These are phyloP conservation scores for Uronychia binucleata DNA, from an alignment of 73 alveolate genomes.

Conservation along the genomic window DNA sequence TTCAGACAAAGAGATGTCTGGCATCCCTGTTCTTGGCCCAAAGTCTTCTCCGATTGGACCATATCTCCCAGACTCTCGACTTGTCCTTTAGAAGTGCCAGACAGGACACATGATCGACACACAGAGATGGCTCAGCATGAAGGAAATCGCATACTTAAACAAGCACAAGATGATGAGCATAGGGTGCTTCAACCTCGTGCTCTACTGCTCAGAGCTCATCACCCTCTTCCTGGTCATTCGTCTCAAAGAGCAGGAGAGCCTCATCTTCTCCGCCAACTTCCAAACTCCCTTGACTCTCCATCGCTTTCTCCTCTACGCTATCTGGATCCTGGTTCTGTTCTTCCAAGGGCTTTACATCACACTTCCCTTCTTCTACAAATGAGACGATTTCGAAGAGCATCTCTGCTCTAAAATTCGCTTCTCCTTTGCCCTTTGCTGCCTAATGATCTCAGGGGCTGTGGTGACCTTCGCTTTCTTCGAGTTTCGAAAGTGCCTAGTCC, in stretches of 20 bases:
- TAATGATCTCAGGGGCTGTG: not conserved
- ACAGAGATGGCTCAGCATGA: not conserved
- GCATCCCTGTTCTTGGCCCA: too few relatives aligned
- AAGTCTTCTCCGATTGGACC: too few relatives aligned
- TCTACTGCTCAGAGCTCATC: not conserved
- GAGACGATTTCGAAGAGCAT: slow-evolving; percentile 5
- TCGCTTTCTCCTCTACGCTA: not conserved
- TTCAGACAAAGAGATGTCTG: too few relatives aligned
- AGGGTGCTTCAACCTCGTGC: not conserved
- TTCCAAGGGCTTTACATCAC: slow-evolving; percentile 6
- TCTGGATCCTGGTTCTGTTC: slow-evolving; percentile 9
- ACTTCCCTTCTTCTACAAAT: slow-evolving; percentile 6
- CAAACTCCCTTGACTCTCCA: slow-evolving; percentile 10
- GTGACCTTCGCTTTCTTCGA: not conserved
- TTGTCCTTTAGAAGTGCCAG: too few relatives aligned
- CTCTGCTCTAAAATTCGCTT: not conserved
- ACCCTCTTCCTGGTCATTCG: not conserved
- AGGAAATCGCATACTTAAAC: not conserved
- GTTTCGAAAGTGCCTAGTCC: not conserved
- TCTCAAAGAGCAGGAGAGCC: not conserved
- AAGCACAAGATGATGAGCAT: not conserved
- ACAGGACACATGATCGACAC: too few relatives aligned
- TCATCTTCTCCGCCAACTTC: not conserved
- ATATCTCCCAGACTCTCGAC: too few relatives aligned
- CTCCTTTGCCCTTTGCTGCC: slow-evolving; percentile 3